Conservation (phyloP, 306 rosid genomes). For the Cicer cuneatum region DNA sequence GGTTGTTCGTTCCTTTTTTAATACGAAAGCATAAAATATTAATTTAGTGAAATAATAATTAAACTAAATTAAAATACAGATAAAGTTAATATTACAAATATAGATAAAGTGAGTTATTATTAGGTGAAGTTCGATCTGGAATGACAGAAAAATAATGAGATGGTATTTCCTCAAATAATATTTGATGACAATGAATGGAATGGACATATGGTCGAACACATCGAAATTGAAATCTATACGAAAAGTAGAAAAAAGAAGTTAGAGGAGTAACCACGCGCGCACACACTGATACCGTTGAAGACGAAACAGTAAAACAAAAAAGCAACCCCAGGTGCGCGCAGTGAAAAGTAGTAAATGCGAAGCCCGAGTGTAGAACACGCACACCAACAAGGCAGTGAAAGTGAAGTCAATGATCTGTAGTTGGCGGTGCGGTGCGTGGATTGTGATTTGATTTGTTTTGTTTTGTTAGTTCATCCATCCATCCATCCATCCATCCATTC, state of each 20-base stretch:
- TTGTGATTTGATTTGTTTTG: not conserved
- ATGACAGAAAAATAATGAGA: not conserved
- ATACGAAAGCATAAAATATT: not conserved
- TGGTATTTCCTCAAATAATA: not conserved
- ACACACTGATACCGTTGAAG: too few relatives aligned
- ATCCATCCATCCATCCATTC: not conserved
- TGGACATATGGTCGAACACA: too few relatives aligned
- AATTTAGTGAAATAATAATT: too few relatives aligned
- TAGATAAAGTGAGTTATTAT: not conserved
- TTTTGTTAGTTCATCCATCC: slow-evolving; percentile 30
- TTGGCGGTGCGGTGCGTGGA: slow-evolving; percentile 37
- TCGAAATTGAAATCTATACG: not conserved
- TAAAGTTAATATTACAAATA: slow-evolving; percentile 12
- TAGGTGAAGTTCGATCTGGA: not conserved
- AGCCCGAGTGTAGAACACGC: slow-evolving; percentile 34
- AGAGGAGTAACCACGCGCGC: too few relatives aligned
- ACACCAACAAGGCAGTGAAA: slow-evolving; percentile 12
- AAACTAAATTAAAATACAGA: not conserved
- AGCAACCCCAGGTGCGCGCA: not conserved
- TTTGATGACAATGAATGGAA: too few relatives aligned
- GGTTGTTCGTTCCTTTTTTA: not conserved
- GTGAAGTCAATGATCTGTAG: slow-evolving; percentile 26
- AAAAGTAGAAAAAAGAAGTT: not conserved
- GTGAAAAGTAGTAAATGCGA: not conserved
- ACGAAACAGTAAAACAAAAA: not conserved